Base-by-base conservation (phyloP, 768 basidiomycete genomes). In the Lactarius akahatsu region DNA sequence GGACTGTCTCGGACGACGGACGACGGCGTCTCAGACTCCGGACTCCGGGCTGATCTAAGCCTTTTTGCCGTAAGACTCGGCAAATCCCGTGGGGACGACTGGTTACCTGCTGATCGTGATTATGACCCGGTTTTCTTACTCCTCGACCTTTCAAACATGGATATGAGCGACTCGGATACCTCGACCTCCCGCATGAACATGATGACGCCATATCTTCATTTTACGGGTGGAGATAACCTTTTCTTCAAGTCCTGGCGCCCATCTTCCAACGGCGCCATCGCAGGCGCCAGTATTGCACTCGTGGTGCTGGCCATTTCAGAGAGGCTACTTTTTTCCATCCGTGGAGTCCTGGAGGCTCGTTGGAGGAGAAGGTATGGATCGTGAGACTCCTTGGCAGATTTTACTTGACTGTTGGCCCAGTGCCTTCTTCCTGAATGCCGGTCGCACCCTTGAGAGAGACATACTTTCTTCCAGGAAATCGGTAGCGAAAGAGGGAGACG, bases 171-270 rank as follows among this genome's bases (percentile, higher is more conserved):
- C 8, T 58, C 32, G 10, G 32, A 34, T 40, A 55, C 74, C 18
- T 66, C 68, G n/a, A 63, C 71, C 20, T 70, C 61, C 32, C 69
- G 68, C 59, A 71, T 69, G 43, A 72, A 69, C 41, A 79, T 74
- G 79, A 91, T 90, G 89, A 80, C 78, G 1, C 84, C 89, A 1
- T 91, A 83, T 75, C 76, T 93, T 18, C 91, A 92, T 73, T 89
- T 91, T 70, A 81, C 82, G 26, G 77, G 78, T 0, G 85, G 86
- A 0, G 90, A 92, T 68, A 77, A 79, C 59, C 80, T 93, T 13
- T 78, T 85, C 75, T 94, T 95, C 78, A 70, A 84, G 64, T 77
- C 81, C 1, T 90, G 89, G 88, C 76, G 74, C 6, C 93, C 94
- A 0, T 81, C 81, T 3, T 87, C 91, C 0, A 68, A 78, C 7